Base-by-base conservation (phyloP, 192 early-diverging fungal genomes). In the Entomortierella lignicola region DNA sequence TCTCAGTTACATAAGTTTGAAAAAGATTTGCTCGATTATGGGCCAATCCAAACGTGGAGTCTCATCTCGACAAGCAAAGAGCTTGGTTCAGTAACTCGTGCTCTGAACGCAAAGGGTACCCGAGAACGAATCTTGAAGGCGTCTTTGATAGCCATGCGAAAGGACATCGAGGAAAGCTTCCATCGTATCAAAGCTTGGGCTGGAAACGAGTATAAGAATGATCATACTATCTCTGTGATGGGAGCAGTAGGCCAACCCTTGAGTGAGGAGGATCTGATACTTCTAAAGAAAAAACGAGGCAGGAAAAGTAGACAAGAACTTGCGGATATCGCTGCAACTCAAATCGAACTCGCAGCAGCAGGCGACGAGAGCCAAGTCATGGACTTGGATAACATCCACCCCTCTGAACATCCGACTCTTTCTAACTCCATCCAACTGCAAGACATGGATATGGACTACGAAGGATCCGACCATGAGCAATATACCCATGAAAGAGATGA, bases 261-360 rank as follows among this genome's bases (percentile, higher is more conserved):
- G 32, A 79, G 42, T 20, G 39, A 63, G 32, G 41, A 50, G 8
- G 75, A 70, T 18, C 32, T 79, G 1, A 53, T 54, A 31, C 26
- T 70, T 13, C 43, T 79, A 21, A 65, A 60, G 41, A 69, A 70
- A 31, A 79, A 79, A 42, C 26, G 68, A 13, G 75, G 75, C 20
- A 42, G 75, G 44, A 79, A 79, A 51, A 79, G 75, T 43, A 51
- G 41, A 23, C 67, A 79, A 27, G 75, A 79, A 20, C 62, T 79
- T n/a, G 75, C 75, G 2, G 75, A 79, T 26, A 79, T 79, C 58
- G 75, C 75, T 0, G 75, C 75, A 21, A 79, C 75, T 6, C 25
- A 70, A 18, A n/a, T 43, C 29, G 62, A 70, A 34, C 34, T 64
- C 6, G 72, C n/a, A 0, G 30, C 61, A 34, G 55, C 44, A 5